A percentile compares a stretch with the other conserved stretches of the same genome.
Evolutionary conservation across 1,284 basidiomycete species (phyloP).

Genomic region (Tilletia caries): DNA sequence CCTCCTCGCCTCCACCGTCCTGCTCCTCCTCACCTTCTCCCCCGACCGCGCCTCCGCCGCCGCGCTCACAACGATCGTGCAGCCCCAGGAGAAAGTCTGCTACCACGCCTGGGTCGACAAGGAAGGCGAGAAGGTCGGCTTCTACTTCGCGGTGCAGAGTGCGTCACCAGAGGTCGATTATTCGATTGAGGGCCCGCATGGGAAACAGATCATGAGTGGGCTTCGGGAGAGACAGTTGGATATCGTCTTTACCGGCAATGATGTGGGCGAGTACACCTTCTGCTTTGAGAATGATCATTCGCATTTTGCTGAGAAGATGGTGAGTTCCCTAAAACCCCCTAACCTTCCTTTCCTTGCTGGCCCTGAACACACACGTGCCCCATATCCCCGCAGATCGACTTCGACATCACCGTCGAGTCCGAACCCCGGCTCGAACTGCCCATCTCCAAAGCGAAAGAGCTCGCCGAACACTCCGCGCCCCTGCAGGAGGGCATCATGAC

Average conservation of each 20-base stretch:
- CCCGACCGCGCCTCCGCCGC: constrained; percentile 54
- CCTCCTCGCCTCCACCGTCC: neutral
- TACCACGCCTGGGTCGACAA: constrained; percentile 98
- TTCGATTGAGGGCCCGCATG: constrained; percentile 81
- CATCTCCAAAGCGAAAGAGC: constrained; percentile 31
- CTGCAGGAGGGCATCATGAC: constrained; percentile 44
- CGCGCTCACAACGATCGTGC: constrained; percentile 81
- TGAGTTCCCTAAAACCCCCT: constrained; percentile 19
- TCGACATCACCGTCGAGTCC: constrained; percentile 53
- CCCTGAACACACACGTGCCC: neutral
- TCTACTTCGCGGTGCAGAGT: constrained; percentile 76
- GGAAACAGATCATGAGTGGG: constrained; percentile 80
- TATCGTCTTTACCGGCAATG: constrained; percentile 92
- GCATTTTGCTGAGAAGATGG: constrained; percentile 43
- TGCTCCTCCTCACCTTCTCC: neutral
- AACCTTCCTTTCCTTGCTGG: neutral
- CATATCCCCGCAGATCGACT: constrained; percentile 34
- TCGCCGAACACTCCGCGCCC: constrained; percentile 48
- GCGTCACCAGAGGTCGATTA: constrained; percentile 97
- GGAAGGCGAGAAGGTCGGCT: constrained; percentile 80
- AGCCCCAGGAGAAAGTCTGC: constrained; percentile 81
- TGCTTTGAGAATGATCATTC: constrained; percentile 86
- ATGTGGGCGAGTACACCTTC: constrained; percentile 91
- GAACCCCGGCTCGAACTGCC: constrained; percentile 49
- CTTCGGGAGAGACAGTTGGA: constrained; percentile 87